A percentile compares a stretch with the other conserved stretches of the same genome.
phyloP scores from a whole-genome alignment of 2,329 filamentous ascomycete species.

The Emmonsia crescens region DNA sequence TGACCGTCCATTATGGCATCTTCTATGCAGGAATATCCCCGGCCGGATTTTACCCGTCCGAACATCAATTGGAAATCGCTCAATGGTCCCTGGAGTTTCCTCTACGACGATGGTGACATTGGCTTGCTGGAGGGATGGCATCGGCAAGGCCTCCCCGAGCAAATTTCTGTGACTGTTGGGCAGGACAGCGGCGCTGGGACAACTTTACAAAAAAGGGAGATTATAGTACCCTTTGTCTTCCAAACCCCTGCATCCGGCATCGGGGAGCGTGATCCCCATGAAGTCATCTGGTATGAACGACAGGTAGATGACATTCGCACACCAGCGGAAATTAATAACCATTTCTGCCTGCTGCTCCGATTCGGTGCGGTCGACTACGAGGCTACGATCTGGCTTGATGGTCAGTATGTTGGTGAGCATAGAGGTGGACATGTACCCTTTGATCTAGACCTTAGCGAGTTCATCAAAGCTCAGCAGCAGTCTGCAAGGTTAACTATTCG shows the following conservation, averaged over 20 bases:
- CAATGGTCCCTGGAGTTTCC: conserved; percentile 53
- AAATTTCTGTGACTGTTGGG: conserved; percentile 12
- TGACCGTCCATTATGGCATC: background rate
- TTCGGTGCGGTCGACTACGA: conserved; percentile 45
- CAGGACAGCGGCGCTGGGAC: conserved; percentile 10
- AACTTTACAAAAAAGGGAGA: conserved; percentile 40
- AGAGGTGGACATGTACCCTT: conserved; percentile 54
- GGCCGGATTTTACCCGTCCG: conserved; percentile 52
- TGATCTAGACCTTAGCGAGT: conserved; percentile 46
- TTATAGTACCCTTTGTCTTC: conserved; percentile 55
- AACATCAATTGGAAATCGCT: conserved; percentile 49
- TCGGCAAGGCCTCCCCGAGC: conserved; percentile 38
- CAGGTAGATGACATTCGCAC: conserved; percentile 41
- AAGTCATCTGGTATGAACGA: conserved; percentile 58
- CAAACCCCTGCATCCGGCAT: conserved; percentile 55
- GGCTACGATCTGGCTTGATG: conserved; percentile 46
- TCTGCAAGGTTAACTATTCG: conserved; percentile 43
- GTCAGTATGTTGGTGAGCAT: conserved; percentile 40
- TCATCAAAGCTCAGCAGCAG: conserved; percentile 25
- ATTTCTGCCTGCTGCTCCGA: conserved; percentile 33
- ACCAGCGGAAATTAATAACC: conserved; percentile 29
- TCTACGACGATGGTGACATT: conserved; percentile 54
- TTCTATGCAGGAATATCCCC: conserved; percentile 39
- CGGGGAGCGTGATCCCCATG: conserved; percentile 50
- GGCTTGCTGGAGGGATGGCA: conserved; percentile 48